Base-by-base conservation (phyloP, 2,329 filamentous ascomycete species). In the Fusarium robinianum region DNA sequence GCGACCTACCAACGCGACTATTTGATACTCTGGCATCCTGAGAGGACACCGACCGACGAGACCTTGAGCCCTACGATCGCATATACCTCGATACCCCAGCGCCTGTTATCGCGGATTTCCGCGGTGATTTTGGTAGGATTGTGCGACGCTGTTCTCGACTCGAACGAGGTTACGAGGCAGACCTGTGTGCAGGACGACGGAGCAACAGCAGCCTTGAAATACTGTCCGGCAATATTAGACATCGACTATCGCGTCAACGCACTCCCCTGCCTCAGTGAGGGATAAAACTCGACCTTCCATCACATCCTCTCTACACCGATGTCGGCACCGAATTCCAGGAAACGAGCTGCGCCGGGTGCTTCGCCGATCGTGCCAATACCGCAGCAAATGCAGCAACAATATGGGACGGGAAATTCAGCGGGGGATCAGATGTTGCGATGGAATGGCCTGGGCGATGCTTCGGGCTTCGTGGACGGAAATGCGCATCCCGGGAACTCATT, bases 321-420 rank as follows among this genome's bases (percentile, higher is more conserved):
- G 76, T 74, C 78, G 44, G 62, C 70, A 21, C 68, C 72, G 31
- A 80, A 79, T 52, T 66, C 77, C 14, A 72, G 87, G 68, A 94
- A 94, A 74, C 79, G 88, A 66, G 76, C 85, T 57, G 87, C 88
- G 32, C 85, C 88, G 43, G 87, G 85, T 64, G 73, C 84, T 50
- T 78, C 81, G 24, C 85, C 88, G n/a, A 71, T 80, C 53, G 71
- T 78, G 15, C 79, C 82, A 22, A 63, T 74, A 35, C 73, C 74
- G 49, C 73, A 76, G 25, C 72, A 72, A 53, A 69, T 78, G 62
- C 77, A 78, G 44, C 72, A 72, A 51, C 64, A 70, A 25, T 74
- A 78, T 58, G 65, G 69, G 21, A 63, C 70, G 49, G 70, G 73
- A 12, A 70, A 70, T 44, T 75, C 74, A 33, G 66, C 75, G 51